These are phyloP conservation scores for Cardamine chenopodiifolia DNA, from an alignment of 345 rosid genomes.

Conservation along the genomic window DNA sequence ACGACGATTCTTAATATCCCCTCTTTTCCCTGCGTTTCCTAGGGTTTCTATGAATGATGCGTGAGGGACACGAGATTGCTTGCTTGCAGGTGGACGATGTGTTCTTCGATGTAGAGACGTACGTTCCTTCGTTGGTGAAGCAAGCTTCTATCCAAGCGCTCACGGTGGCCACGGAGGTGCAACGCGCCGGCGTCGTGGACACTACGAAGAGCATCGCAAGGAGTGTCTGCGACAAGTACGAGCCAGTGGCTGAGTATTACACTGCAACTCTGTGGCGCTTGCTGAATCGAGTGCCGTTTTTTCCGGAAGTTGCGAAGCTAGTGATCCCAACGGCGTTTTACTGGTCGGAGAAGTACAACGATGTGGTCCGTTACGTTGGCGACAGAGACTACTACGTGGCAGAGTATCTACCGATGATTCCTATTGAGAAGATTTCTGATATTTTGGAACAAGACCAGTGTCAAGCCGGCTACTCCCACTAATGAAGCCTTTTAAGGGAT, in stretches of 20 bases:
- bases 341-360: constrained; percentile 76
- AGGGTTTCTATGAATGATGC: not conserved
- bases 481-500: not conserved
- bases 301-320: constrained; percentile 58
- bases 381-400: constrained; percentile 55
- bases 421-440: constrained; percentile 59
- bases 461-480: constrained; percentile 1
- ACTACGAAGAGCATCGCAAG: constrained; percentile 49
- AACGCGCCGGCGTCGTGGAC: constrained; percentile 56
- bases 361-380: constrained; percentile 41
- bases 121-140: constrained; percentile 67
- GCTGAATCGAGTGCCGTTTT: constrained; percentile 58
- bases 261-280: constrained; percentile 56
- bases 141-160: constrained; percentile 59
- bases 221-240: constrained; percentile 49
- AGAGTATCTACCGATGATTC: constrained; percentile 61
- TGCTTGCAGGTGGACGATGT: constrained; percentile 61
- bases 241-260: constrained; percentile 61
- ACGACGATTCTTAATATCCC: not conserved
- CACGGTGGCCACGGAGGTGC: constrained; percentile 64
- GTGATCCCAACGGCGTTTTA: constrained; percentile 61
- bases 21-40: not conserved
- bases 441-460: constrained; percentile 45
- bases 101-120: constrained; percentile 49
- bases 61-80: constrained; percentile 18